Percentiles rank a stretch among this genome's conserved stretches.
phyloP scores from a whole-genome alignment of 2,329 filamentous ascomycete species.

The Passalora sequoiae region DNA sequence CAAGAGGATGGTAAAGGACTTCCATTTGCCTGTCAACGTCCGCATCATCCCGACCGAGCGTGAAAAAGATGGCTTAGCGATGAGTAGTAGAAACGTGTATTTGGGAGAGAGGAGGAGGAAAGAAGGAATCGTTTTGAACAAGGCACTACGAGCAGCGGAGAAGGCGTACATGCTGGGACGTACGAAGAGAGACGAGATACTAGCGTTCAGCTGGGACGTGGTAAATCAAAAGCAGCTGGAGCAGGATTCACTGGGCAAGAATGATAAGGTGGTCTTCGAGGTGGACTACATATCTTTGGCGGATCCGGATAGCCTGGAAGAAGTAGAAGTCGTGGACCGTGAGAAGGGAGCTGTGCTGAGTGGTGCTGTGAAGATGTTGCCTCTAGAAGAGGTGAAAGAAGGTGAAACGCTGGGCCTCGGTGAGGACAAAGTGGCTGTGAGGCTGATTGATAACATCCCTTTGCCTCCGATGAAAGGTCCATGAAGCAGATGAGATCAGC shows the following conservation, averaged over 20 bases:
- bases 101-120: constrained; percentile 68
- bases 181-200: constrained; percentile 58
- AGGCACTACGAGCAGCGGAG: constrained; percentile 67
- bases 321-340: constrained; percentile 66
- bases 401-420: constrained; percentile 70
- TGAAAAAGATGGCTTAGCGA: constrained; percentile 74
- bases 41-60: constrained; percentile 69
- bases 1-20: constrained; percentile 78
- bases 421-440: constrained; percentile 67
- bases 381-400: constrained; percentile 63
- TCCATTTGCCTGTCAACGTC: constrained; percentile 71
- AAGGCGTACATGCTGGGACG: constrained; percentile 55
- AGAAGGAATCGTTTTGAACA: constrained; percentile 66
- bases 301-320: constrained; percentile 76
- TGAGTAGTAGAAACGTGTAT: constrained; percentile 93
- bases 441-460: constrained; percentile 84
- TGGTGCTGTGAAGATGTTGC: constrained; percentile 83
- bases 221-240: constrained; percentile 51
- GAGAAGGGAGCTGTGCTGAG: constrained; percentile 75
- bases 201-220: constrained; percentile 64
- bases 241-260: constrained; percentile 57
- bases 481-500: too few relatives aligned
- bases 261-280: constrained; percentile 66
- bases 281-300: constrained; percentile 90
- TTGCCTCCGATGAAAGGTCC: constrained; percentile 7